A percentile compares a stretch with the other conserved stretches of the same genome.
phyloP scores from a whole-genome alignment of 2,329 filamentous ascomycete species.

The Colletotrichum truncatum region DNA sequence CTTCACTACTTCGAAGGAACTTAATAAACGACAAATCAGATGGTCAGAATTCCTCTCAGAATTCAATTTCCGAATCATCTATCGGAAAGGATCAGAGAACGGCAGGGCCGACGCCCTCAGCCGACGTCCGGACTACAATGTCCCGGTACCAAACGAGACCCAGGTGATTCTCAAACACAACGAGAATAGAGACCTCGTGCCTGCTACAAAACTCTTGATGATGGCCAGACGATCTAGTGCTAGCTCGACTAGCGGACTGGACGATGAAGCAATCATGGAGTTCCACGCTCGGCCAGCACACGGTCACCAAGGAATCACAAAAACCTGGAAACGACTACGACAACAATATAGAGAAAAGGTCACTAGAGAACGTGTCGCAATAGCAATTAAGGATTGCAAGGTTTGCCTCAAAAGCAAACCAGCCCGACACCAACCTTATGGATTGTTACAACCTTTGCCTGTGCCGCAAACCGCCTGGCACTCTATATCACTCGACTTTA shows the following conservation, averaged over 20 bases:
- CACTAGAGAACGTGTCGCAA: not conserved
- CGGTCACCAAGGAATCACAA: not conserved
- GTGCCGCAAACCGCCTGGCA: not conserved
- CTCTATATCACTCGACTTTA: no score
- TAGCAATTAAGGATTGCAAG: not conserved
- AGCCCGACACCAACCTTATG: not conserved
- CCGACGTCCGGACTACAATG: not conserved
- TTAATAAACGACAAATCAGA: no score
- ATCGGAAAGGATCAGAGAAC: not conserved
- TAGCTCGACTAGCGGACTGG: not conserved
- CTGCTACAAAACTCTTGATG: not conserved
- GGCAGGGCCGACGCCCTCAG: not conserved
- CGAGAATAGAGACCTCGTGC: not conserved
- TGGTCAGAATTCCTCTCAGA: not conserved
- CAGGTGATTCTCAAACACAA: not conserved
- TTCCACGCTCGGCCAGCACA: not conserved
- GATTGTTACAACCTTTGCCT: not conserved
- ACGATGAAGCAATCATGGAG: not conserved
- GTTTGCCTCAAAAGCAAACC: not conserved
- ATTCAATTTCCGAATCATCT: not conserved
- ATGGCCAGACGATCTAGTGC: not conserved
- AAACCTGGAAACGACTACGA: not conserved
- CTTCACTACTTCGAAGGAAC: no score
- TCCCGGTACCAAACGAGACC: not conserved
- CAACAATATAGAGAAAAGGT: not conserved